Evolutionary conservation across 2,329 filamentous ascomycete species (phyloP).

Genomic region (Cladosporium sp.): DNA sequence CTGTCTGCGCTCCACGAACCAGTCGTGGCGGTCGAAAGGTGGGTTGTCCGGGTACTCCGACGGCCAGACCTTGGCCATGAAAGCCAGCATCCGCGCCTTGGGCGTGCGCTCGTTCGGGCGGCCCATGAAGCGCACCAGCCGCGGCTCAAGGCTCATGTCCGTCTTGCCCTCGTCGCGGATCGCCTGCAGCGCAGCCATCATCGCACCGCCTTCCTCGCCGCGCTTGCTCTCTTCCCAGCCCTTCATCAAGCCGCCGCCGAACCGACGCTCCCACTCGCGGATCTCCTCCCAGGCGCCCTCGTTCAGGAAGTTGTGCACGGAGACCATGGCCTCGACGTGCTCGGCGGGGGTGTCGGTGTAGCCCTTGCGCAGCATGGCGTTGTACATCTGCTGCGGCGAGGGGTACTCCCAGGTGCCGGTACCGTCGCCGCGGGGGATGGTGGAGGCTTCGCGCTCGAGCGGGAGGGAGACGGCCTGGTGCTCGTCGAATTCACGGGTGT

Average conservation of each 20-base stretch:
- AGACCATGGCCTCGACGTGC: slow-evolving; percentile 94
- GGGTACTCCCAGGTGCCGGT: slow-evolving; percentile 94
- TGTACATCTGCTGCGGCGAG: slow-evolving; percentile 99
- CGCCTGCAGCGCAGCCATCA: slow-evolving; percentile 31
- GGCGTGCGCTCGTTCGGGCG: slow-evolving; percentile 87
- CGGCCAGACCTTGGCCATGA: slow-evolving; percentile 78
- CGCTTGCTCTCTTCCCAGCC: slow-evolving; percentile 39
- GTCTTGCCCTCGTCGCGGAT: slow-evolving; percentile 32
- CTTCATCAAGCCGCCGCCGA: slow-evolving; percentile 68
- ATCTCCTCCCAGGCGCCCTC: slow-evolving; percentile 98
- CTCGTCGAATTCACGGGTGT: slow-evolving; percentile 64
- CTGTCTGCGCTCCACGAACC: slow-evolving; percentile 79
- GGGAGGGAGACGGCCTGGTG: slow-evolving; percentile 75
- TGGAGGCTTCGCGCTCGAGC: slow-evolving; percentile 78
- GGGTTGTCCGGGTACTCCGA: slow-evolving; percentile 75
- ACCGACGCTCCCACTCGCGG: slow-evolving; percentile 87
- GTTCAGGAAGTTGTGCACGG: slow-evolving; percentile 96
- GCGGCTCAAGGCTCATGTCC: slow-evolving; percentile 56
- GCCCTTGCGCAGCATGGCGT: slow-evolving; percentile 92
- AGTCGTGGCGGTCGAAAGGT: slow-evolving; percentile 96
- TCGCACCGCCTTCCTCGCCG: slow-evolving; percentile 39
- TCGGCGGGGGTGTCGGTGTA: slow-evolving; percentile 92
- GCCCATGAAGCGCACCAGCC: slow-evolving; percentile 83
- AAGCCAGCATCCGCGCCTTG: slow-evolving; percentile 81
- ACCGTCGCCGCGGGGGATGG: slow-evolving; percentile 81